Evolutionary conservation across 225 moss, liverwort and hornwort species (phyloP).

Genomic region (Bryoerythrophyllum caledonicum): DNA sequence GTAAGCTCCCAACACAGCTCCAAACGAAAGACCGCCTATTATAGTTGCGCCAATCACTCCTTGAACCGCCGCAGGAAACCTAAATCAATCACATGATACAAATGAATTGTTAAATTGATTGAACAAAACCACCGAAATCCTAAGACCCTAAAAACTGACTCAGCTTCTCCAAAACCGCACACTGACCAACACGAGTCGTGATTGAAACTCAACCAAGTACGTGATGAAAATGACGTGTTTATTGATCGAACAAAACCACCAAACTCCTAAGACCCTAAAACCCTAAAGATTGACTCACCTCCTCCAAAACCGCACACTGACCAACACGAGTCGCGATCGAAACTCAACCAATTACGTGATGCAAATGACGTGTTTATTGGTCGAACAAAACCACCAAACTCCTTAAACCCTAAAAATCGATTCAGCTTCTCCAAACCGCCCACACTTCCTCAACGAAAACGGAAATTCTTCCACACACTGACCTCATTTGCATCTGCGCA

Average conservation of each 20-base stretch:
- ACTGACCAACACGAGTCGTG: no score
- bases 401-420: background rate
- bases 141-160: background rate
- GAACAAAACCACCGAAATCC: background rate
- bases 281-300: background rate
- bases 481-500: constrained; percentile 54
- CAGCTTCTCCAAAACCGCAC: background rate
- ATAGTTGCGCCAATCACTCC: constrained; percentile 47
- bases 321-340: no score
- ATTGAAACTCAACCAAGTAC: no score
- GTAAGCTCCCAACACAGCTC: constrained; percentile 48
- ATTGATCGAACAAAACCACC: no score
- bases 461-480: background rate
- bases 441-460: no score
- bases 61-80: constrained; percentile 49
- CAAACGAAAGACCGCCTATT: constrained; percentile 48
- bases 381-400: no score
- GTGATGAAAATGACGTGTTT: no score
- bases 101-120: background rate
- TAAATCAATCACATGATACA: background rate
- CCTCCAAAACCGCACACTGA: background rate
- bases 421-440: background rate
- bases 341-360: no score
- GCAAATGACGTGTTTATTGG: no score
- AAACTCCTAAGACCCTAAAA: constrained; percentile 6